These are phyloP conservation scores for Aspergillus sclerotialis DNA, from an alignment of 2,329 filamentous ascomycete genomes.

Conservation along the genomic window DNA sequence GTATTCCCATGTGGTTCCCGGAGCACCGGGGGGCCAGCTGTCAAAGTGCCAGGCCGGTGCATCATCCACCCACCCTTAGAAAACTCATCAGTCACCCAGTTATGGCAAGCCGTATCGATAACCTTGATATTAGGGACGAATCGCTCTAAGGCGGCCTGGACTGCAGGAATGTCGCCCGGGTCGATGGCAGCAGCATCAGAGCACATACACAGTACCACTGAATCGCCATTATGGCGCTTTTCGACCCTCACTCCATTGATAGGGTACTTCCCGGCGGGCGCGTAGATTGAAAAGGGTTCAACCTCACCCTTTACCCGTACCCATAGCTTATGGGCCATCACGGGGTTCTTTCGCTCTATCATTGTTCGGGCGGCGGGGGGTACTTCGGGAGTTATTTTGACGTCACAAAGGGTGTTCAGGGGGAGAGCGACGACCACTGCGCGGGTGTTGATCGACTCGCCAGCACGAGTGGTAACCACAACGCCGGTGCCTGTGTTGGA, in stretches of 20 bases:
- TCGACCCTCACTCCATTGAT: constrained; percentile 7
- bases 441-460: constrained; percentile 1
- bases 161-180: constrained; percentile 2
- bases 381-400: constrained; percentile 2
- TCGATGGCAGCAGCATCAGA: constrained; percentile 7
- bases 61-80: constrained; percentile 10
- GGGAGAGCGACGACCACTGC: constrained; percentile 1
- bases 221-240: constrained; percentile 7
- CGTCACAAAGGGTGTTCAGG: constrained; percentile 3
- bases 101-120: constrained; percentile 8
- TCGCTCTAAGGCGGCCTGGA: constrained; percentile 2
- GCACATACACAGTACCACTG: constrained; percentile 8
- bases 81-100: constrained; percentile 10
- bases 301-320: constrained; percentile 7
- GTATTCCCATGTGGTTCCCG: constrained; percentile 9
- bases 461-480: constrained; percentile 4
- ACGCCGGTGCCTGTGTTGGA: constrained; percentile 1
- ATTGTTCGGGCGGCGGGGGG: constrained; percentile 1
- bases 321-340: constrained; percentile 8
- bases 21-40: constrained; percentile 3
- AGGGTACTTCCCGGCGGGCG: constrained; percentile 6
- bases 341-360: constrained; percentile 8
- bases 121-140: constrained; percentile 6
- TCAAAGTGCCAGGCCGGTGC: constrained; percentile 9
- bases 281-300: constrained; percentile 5